Evolutionary conservation across 129 eudicot species (phyloP), one percentile per base, ranked within the genome.

Genomic region (Sambucus nigra): DNA sequence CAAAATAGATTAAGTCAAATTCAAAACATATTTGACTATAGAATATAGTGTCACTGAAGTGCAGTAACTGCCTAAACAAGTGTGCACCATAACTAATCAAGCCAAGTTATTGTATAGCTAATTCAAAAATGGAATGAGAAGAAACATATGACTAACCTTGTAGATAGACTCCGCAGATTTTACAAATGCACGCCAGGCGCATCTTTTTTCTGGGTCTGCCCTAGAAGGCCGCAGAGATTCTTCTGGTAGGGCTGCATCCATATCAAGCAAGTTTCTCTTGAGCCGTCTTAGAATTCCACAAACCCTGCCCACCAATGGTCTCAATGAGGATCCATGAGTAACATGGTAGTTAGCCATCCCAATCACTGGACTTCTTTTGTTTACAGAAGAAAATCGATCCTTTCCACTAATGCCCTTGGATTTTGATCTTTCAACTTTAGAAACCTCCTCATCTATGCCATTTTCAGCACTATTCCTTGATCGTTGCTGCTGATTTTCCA

Each of bases 221-320:
- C 88, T 71, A 4, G 91, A 82, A 17, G 66, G 63, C 56, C 94
- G 80, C 25, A 86, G 42, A 68, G 94, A 82, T 55, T 75, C 96
- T 59, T 86, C 77, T 11, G 94, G 87, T 33, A 92, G 66, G 13
- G 99, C 91, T 42, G 87, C 76, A 59, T 92, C 99, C 70, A 92
- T 80, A 59, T 92, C 99, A 51, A 92, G 92, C 72, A 92, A 70
- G 64, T 45, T 79, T 32, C 74, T 82, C 70, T 92, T 92, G 12
- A 92, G 88, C 63, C 45, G 72, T 57, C 84, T 69, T 44, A 92
- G 61, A 47, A 92, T 71, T 57, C 80, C 87, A 51, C 74, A 70
- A 49, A 68, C 87, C 66, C 83, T 56, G 14, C 94, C 99, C 14
- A 20, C 74, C 54, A 86, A 51, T 4, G 94, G 91, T 67, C 72